Base-by-base conservation (phyloP, 768 basidiomycete species). In the Leccinum truebloodii region DNA sequence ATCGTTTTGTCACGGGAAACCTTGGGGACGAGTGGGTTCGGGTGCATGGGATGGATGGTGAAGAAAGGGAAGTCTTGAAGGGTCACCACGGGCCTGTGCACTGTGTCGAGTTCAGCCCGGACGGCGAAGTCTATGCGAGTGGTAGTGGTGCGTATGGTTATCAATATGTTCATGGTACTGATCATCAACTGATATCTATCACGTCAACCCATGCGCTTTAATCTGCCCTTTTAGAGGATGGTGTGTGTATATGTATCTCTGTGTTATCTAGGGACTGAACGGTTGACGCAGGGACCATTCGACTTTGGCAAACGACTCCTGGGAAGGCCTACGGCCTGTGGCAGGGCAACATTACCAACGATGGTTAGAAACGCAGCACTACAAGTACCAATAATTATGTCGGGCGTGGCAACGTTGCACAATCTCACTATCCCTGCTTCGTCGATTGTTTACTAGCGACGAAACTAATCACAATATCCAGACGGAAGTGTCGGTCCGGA, bases 31-130 rank as follows among this genome's bases (percentile, higher is more conserved):
- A 98, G 68, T 98, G 97, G 97, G 95, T 99, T 50, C 83, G 96
- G 37, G 86, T 98, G 32, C 94, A 98, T 72, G 90, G 89, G 16
- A 86, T 95, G 70, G 85, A 90, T 34, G 97, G 96, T 2, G 87
- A 89, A 73, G 95, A 99, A 77, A 77, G 84, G 63, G 96, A 98
- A 59, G 84, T 97, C 32, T 82, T 95, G 59, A 96, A 97, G 75
- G 96, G 96, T 4, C 97, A 98, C 70, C 97, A 98, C 71, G 97
- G 96, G 24, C 95, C 96, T 20, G 95, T 98, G 18, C 94, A 96
- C 68, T 93, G 92, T 57, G 89, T 96, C 52, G 89, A 92, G 68
- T 96, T 89, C 75, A 93, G 90, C 70, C 96, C 96, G 1, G 96
- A 98, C 72, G 96, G 96, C 24, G 97, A 98, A 79, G 85, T 97